Evolutionary conservation across 2,329 filamentous ascomycete species (phyloP).

Genomic region (Epichloe brachyelytri): DNA sequence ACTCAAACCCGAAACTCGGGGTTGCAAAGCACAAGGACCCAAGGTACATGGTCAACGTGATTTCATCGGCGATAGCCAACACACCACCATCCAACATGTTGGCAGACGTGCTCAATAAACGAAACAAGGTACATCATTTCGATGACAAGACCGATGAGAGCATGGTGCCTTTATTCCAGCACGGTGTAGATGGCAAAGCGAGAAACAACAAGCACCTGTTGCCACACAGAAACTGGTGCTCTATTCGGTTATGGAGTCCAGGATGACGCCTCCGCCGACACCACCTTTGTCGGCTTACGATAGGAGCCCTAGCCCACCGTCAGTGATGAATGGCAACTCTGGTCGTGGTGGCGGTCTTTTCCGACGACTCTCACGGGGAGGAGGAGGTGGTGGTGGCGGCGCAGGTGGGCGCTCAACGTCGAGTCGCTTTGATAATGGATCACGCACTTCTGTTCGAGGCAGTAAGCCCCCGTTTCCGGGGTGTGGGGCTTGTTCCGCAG

Average conservation of each 20-base stretch:
- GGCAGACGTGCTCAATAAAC: slow-evolving; percentile 83
- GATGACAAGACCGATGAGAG: slow-evolving; percentile 76
- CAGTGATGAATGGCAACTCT: neutral
- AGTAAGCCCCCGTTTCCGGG: slow-evolving; percentile 38
- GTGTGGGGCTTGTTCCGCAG: slow-evolving; percentile 31
- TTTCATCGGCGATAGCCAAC: slow-evolving; percentile 91
- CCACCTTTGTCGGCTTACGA: slow-evolving; percentile 42
- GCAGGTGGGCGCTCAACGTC: slow-evolving; percentile 21
- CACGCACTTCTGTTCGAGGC: slow-evolving; percentile 25
- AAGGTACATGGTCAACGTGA: slow-evolving; percentile 91
- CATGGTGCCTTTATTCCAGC: slow-evolving; percentile 87
- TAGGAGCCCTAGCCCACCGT: slow-evolving; percentile 25
- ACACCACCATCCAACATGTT: slow-evolving; percentile 76
- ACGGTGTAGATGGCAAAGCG: slow-evolving; percentile 78
- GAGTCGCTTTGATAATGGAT: slow-evolving; percentile 24
- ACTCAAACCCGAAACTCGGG: slow-evolving; percentile 70
- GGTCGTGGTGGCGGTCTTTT: slow-evolving; percentile 25
- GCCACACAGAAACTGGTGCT: slow-evolving; percentile 90
- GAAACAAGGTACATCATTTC: slow-evolving; percentile 69
- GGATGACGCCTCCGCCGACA: slow-evolving; percentile 57
- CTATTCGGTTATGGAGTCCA: slow-evolving; percentile 73
- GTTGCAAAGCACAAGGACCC: slow-evolving; percentile 84
- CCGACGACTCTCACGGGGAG: slow-evolving; percentile 26
- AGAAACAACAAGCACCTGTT: slow-evolving; percentile 86
- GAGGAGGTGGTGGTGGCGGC: neutral